A percentile compares a stretch with the other conserved stretches of the same genome.
These are phyloP conservation scores for Backusella psychrophila DNA, from an alignment of 192 early-diverging fungal genomes.

Conservation along the genomic window DNA sequence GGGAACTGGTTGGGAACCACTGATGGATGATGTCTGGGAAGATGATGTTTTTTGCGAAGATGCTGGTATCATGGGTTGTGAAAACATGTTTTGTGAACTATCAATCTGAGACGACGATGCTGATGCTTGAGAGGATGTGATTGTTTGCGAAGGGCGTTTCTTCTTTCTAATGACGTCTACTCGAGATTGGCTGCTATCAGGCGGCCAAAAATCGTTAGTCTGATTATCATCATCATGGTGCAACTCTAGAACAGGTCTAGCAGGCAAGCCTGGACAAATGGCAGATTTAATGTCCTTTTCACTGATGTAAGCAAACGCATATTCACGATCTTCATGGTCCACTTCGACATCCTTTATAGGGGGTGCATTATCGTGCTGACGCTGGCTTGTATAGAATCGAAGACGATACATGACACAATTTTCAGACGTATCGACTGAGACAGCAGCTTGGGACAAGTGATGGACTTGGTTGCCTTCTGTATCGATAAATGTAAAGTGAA, in stretches of 20 bases:
- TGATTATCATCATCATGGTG: neutral
- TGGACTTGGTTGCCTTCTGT: neutral
- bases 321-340: neutral
- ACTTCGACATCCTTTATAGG: neutral
- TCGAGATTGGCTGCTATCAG: neutral
- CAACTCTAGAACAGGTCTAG: neutral
- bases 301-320: neutral
- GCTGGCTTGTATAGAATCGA: neutral
- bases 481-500: slow-evolving; percentile 25
- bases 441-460: neutral
- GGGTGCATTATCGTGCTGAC: neutral
- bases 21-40: neutral
- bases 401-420: neutral
- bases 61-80: neutral
- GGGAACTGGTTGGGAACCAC: neutral
- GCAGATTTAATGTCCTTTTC: neutral
- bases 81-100: neutral
- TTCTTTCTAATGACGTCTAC: neutral
- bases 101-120: neutral
- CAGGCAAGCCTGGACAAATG: neutral
- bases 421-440: slow-evolving; percentile 7
- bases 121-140: neutral
- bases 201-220: neutral
- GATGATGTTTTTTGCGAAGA: neutral
- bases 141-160: neutral